Percentiles rank a stretch among this genome's conserved stretches.
Conservation (phyloP, 495 filamentous ascomycete species). For the Neurospora pannonica region DNA sequence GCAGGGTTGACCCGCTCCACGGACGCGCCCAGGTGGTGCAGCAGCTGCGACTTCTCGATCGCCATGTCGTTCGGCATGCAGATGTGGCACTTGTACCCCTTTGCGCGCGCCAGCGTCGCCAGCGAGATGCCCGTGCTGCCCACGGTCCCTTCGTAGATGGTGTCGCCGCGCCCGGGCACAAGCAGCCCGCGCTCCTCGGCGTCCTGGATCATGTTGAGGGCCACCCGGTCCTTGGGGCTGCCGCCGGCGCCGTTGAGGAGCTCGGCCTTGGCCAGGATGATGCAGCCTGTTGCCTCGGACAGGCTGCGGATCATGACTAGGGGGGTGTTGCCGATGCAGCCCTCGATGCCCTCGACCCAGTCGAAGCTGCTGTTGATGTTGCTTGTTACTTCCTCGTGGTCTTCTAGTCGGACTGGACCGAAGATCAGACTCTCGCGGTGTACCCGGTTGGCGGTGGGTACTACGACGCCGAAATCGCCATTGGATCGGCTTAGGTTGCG, state of each 20-base stretch:
- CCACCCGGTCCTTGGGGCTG: slow-evolving; percentile 92
- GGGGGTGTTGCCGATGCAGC: slow-evolving; percentile 89
- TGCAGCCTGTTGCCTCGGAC: slow-evolving; percentile 84
- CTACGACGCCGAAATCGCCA: background rate
- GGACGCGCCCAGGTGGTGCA: slow-evolving; percentile 80
- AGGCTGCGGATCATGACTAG: slow-evolving; percentile 80
- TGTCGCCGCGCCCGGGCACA: slow-evolving; percentile 73
- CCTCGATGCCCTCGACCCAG: slow-evolving; percentile 68
- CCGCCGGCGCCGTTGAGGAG: slow-evolving; percentile 93
- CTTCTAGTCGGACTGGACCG: slow-evolving; percentile 42
- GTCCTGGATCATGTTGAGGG: slow-evolving; percentile 74
- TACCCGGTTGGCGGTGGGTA: slow-evolving; percentile 2
- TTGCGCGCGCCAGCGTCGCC: slow-evolving; percentile 75
- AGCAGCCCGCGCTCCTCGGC: slow-evolving; percentile 75
- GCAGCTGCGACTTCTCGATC: slow-evolving; percentile 77
- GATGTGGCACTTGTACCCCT: slow-evolving; percentile 87
- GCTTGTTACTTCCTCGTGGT: slow-evolving; percentile 27
- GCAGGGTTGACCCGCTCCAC: slow-evolving; percentile 85
- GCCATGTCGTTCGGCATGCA: slow-evolving; percentile 95
- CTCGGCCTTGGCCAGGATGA: slow-evolving; percentile 92
- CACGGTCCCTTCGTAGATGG: slow-evolving; percentile 94
- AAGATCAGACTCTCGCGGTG: slow-evolving; percentile 28
- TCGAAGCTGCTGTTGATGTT: slow-evolving; percentile 13
- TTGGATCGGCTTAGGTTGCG: slow-evolving; percentile 1
- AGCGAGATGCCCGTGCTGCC: slow-evolving; percentile 92